Evolutionary conservation across 202 grass and related monocot genomes (phyloP), one percentile per base, ranked within the genome.

Genomic region (Setaria italica): DNA sequence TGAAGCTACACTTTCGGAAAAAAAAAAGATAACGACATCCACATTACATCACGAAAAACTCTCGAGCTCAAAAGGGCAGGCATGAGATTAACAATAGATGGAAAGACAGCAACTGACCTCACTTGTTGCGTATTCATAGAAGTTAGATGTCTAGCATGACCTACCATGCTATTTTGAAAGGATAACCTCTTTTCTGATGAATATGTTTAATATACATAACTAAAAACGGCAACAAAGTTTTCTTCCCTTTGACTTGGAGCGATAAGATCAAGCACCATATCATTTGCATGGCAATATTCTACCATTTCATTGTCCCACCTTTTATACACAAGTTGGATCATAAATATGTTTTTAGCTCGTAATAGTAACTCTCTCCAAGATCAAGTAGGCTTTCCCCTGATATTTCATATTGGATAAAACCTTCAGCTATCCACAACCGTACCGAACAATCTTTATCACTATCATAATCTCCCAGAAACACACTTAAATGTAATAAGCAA

Each of bases 241-340:
- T 20, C 45, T 66, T 79, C 4, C 4, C 4, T n/a, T 50, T 33
- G 58, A 48, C 0, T 64, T 6, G 4, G 7, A 78, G 6, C 42
- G 3, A 78, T 6, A 12, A 79, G 77, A 21, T 65, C 77, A 35
- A 79, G 59, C 3, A 79, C 29, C 59, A 79, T 79, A 34, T 65
- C 59, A 65, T 79, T 59, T 1, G 65, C 29, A 33, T 14, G 29
- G 0, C 58, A 64, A 7, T 0, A 0, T 11, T 64, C 0, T 46
- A 45, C 0, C 0, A 1, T 11, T 0, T 0, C 6, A 74, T 0
- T 0, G 5, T 8, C 2, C 4, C 2, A 6, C 0, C n/a, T n/a
- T n/a, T 0, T 0, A 0, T 2, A 20, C 1, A 49, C 0, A 0
- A 14, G 76, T 20, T 79, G 59, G 25, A 79, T 20, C 59, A 79